Evolutionary conservation across 768 basidiomycete genomes (phyloP), one percentile per base, ranked within the genome.

Genomic region (Pleurotus pulmonarius): DNA sequence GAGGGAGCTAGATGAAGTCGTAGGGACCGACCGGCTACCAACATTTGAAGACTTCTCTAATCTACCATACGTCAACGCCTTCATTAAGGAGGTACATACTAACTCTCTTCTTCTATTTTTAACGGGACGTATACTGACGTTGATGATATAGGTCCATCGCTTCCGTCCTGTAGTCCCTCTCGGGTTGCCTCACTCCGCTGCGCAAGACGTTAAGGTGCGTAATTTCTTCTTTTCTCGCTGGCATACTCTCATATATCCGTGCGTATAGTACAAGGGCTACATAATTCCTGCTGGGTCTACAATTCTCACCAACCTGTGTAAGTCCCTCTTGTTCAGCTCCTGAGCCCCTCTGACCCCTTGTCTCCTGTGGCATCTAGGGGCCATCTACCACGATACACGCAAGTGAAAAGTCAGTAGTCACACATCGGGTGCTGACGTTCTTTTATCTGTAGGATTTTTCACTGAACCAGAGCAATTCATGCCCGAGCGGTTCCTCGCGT

Each of bases 1-100:
- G 51, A 65, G 62, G 4, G 77, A 79, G 59, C 65, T 81, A 15
- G 78, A 80, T 58, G 22, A 51, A 1, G 67, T 78, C 3, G 59
- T 78, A 13, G 74, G 71, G 8, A 18, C 44, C 2, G 65, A 61
- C 22, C 66, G 76, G 3, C 63, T 79, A 6, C 79, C 78, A 0
- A 64, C 64, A 3, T 68, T 73, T n/a, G 57, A 59, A 3, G 73
- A 74, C 58, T 56, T 61, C 37, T 47, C 49, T 1, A 46, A 60
- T 29, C 62, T 79, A 5, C 75, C 73, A 1, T 80, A 74, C 55
- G 54, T 76, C 16, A 66, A 72, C 25, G 68, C 68, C 1, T 57
- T 75, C 6, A 44, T 75, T 11, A 63, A 69, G 51, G 75, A 76
- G 54, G 54, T 64, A 6, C 5, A 26, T 34, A 25, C 24, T 15